These are phyloP conservation scores for Fraxinus floribunda DNA, from an alignment of 305 asterid genomes.

Conservation along the genomic window DNA sequence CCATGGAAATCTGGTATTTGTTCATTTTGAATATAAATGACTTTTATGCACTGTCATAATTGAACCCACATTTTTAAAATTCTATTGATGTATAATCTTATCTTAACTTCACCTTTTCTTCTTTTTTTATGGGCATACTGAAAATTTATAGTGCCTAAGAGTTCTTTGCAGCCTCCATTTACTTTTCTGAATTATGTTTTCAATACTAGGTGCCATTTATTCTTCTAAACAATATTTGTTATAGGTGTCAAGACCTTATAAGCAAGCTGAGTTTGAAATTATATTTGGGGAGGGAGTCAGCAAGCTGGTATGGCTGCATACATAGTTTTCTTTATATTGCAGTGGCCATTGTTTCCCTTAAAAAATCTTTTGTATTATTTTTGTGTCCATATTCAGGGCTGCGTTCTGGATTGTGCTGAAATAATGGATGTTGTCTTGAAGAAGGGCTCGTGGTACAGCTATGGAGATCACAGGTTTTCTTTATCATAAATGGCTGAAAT, in stretches of 20 bases:
- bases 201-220: conserved; percentile 3
- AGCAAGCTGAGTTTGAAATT: conserved; percentile 97
- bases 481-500: background rate
- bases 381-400: conserved; percentile 57
- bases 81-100: background rate
- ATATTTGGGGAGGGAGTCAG: conserved; percentile 96
- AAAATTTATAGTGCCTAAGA: background rate
- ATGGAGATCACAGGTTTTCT: conserved; percentile 77
- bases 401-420: conserved; percentile 91
- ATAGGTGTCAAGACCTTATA: conserved; percentile 98
- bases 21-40: background rate
- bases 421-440: conserved; percentile 65
- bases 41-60: background rate
- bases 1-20: background rate
- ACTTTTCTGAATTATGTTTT: background rate
- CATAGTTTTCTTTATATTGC: conserved; percentile 8
- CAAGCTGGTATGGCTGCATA: conserved; percentile 57
- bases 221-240: conserved; percentile 23
- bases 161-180: conserved; percentile 1
- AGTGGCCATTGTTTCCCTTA: conserved; percentile 11
- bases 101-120: background rate
- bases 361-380: conserved; percentile 14
- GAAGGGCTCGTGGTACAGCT: conserved; percentile 98
- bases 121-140: background rate
- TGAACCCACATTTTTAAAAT: background rate